Evolutionary conservation across 1,284 basidiomycete genomes (phyloP).

Genomic region (Austropuccinia psidii): DNA sequence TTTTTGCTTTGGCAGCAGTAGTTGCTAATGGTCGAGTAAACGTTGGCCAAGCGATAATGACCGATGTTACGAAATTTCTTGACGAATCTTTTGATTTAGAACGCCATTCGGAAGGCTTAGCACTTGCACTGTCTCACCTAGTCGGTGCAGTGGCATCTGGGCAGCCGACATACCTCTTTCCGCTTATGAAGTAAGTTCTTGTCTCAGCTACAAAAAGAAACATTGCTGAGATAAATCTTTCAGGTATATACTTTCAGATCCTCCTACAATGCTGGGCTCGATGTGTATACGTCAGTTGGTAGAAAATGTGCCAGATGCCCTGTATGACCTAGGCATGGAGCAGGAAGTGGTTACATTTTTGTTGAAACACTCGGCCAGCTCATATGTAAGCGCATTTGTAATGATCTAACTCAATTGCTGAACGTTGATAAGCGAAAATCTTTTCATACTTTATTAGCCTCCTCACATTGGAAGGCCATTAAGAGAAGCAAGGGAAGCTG

Average conservation of each 20-base stretch:
- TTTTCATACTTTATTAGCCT: constrained; percentile 43
- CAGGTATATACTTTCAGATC: constrained; percentile 27
- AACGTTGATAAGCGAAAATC: no score
- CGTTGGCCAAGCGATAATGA: constrained; percentile 17
- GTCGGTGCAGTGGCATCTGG: constrained; percentile 5
- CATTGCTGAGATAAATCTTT: background rate
- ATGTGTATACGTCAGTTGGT: constrained; percentile 32
- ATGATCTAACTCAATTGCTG: background rate
- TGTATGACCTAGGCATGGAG: constrained; percentile 27
- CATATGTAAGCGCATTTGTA: background rate
- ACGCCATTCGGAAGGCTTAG: constrained; percentile 28
- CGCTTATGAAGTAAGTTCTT: background rate
- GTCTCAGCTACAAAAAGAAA: background rate
- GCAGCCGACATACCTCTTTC: constrained; percentile 1
- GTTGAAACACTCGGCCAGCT: background rate
- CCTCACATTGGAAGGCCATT: constrained; percentile 72
- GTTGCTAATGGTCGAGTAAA: constrained; percentile 23
- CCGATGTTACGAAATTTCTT: constrained; percentile 14
- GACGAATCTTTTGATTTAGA: constrained; percentile 24
- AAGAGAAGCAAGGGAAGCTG: constrained; percentile 69
- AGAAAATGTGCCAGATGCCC: constrained; percentile 21
- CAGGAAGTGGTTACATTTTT: constrained; percentile 5
- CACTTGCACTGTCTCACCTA: constrained; percentile 10
- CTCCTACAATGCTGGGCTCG: constrained; percentile 21
- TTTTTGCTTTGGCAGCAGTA: constrained; percentile 24